Percentiles rank a stretch among this genome's conserved stretches.
Conservation (phyloP, 2,329 filamentous ascomycete species). For the Phialophora expanda region DNA sequence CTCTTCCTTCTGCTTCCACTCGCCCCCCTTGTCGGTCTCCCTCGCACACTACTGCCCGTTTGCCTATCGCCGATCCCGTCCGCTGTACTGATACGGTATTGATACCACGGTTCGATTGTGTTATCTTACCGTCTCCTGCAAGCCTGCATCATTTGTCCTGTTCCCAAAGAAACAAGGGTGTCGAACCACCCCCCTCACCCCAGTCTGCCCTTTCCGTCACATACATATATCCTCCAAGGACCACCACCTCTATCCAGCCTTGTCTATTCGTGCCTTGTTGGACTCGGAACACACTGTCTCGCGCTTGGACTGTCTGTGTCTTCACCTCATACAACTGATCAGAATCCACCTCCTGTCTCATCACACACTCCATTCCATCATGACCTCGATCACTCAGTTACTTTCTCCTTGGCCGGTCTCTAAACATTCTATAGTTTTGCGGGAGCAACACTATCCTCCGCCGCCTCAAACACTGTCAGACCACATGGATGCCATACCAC, state of each 20-base stretch:
- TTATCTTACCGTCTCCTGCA: conserved; percentile 21
- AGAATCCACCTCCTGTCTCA: conserved; percentile 14
- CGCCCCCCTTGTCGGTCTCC: conserved; percentile 7
- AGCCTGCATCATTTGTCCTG: conserved; percentile 24
- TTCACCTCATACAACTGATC: neutral
- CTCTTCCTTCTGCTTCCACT: conserved; percentile 22
- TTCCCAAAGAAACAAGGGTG: conserved; percentile 25
- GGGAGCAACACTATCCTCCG: conserved; percentile 38
- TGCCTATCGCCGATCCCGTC: conserved; percentile 29
- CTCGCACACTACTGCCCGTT: conserved; percentile 14
- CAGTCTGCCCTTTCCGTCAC: conserved; percentile 17
- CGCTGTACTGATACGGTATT: conserved; percentile 23
- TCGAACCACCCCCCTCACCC: conserved; percentile 25
- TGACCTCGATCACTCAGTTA: conserved; percentile 41
- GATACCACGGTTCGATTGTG: conserved; percentile 13
- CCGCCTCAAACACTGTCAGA: conserved; percentile 33
- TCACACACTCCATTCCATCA: conserved; percentile 27
- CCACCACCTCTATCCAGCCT: conserved; percentile 29
- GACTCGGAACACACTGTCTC: conserved; percentile 13
- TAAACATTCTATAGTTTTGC: conserved; percentile 40
- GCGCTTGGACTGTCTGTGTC: conserved; percentile 19
- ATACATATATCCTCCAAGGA: conserved; percentile 36
- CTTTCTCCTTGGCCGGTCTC: conserved; percentile 40
- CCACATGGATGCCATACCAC: conserved; percentile 29
- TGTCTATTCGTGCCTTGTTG: conserved; percentile 27